Evolutionary conservation across 306 rosid genomes (phyloP), one percentile per base, ranked within the genome.

Genomic region (Casuarina glauca): DNA sequence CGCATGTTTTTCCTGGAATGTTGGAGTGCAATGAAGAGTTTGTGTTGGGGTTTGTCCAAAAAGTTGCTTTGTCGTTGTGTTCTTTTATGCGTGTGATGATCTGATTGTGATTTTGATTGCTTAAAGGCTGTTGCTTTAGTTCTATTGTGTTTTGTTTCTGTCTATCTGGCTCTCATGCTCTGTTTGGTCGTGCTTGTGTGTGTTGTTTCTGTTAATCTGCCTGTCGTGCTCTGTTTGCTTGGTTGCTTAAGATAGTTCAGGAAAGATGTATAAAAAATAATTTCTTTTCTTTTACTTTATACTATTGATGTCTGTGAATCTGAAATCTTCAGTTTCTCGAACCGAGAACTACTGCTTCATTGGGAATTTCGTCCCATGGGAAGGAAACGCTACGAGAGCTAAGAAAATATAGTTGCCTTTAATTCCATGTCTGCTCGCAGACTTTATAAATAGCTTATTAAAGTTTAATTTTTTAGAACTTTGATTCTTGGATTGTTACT

Each of bases 11-110:
- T 62, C 36, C 10, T 16, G 49, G 17, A 43, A 42, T 17, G 43
- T 42, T 67, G 35, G 35, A 67, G 42, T 67, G 3, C 71, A 67
- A 67, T 67, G 48, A 66, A 32, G 71, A 17, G 46, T 53, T 71
- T 53, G 76, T 73, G 36, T 79, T 74, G 78, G 86, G 83, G 83
- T 75, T 84, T 87, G 61, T 75, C 62, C 45, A 4, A 39, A 45
- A 55, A 63, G 12, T 54, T 64, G 16, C 39, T 61, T 10, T 39
- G 4, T 32, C 62, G 15, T 36, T 3, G 49, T 16, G 13, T n/a
- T 44, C 64, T 43, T 57, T 42, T 54, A 69, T 79, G 78, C 76
- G 79, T 42, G 15, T n/a, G 76, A 36, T 74, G 82, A 51, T 78
- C 26, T 38, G 16, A 55, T 32, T 32, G 79, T 80, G 78, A 67